Evolutionary conservation across 2,329 filamentous ascomycete species (phyloP).

Genomic region (Scopulariopsis brevicaulis): DNA sequence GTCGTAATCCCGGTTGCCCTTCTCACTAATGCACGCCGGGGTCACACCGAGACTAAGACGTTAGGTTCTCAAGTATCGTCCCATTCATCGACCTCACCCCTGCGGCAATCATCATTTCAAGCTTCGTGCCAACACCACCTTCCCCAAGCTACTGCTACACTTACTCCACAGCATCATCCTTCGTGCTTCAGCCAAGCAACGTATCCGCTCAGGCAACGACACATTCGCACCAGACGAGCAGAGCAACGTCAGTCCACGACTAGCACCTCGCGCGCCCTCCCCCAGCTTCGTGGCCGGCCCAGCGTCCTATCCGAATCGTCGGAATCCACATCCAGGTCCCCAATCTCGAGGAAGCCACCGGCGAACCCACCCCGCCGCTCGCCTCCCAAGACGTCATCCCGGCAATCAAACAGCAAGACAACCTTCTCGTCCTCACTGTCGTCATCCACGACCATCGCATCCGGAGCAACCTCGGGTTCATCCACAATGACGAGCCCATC

Average conservation of each 20-base stretch:
- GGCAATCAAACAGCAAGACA: neutral
- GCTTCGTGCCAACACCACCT: too few relatives aligned
- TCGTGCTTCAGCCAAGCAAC: too few relatives aligned
- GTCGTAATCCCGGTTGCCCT: too few relatives aligned
- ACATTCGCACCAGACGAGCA: neutral
- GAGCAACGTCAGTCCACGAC: neutral
- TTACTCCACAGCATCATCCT: too few relatives aligned
- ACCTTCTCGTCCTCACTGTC: neutral
- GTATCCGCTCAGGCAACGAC: neutral
- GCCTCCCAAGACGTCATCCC: neutral
- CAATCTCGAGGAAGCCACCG: neutral
- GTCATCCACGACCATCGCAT: neutral
- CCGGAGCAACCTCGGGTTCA: neutral
- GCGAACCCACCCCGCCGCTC: neutral
- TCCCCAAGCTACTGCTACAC: too few relatives aligned
- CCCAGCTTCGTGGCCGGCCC: neutral
- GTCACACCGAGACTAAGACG: too few relatives aligned
- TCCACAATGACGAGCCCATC: constrained; percentile 3
- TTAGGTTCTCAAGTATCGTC: too few relatives aligned
- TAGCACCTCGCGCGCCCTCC: neutral
- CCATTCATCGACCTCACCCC: too few relatives aligned
- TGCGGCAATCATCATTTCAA: too few relatives aligned
- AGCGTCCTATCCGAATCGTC: constrained; percentile 3
- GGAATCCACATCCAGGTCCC: neutral
- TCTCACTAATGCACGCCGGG: too few relatives aligned